Evolutionary conservation across 2,329 filamentous ascomycete genomes (phyloP).

Genomic region (Fusarium nygamai): DNA sequence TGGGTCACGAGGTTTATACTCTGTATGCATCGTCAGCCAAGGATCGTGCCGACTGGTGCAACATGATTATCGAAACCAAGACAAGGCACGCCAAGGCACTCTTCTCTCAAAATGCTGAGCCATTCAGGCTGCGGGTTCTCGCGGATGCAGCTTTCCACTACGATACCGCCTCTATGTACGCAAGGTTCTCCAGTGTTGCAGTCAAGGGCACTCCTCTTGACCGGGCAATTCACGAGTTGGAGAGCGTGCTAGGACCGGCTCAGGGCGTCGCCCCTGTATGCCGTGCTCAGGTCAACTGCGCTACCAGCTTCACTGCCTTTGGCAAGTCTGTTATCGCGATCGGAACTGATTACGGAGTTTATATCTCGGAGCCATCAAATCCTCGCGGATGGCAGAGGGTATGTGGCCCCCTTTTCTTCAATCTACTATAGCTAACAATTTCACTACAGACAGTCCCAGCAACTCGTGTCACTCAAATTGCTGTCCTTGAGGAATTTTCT

Average conservation of each 20-base stretch:
- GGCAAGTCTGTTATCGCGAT: conserved; percentile 91
- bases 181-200: conserved; percentile 72
- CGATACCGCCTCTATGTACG: conserved; percentile 68
- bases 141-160: conserved; percentile 92
- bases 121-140: conserved; percentile 90
- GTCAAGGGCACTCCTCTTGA: conserved; percentile 93
- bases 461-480: conserved; percentile 85
- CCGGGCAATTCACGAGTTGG: conserved; percentile 88
- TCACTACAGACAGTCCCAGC: conserved; percentile 75
- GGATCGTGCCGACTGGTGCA: conserved; percentile 87
- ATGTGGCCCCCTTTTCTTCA: conserved; percentile 50
- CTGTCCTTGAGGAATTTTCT: conserved; percentile 95
- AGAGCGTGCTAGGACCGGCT: conserved; percentile 76
- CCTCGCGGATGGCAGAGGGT: conserved; percentile 92
- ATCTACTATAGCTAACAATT: conserved; percentile 28
- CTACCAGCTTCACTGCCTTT: conserved; percentile 86
- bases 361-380: conserved; percentile 86
- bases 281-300: conserved; percentile 88
- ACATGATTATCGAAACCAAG: conserved; percentile 94
- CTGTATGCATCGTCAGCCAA: conserved; percentile 83
- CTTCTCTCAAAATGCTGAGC: conserved; percentile 92
- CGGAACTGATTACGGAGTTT: conserved; percentile 95
- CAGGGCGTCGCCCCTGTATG: conserved; percentile 81
- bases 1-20: conserved; percentile 92
- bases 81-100: conserved; percentile 90